These are phyloP conservation scores for Fusarium sp. DNA, from an alignment of 2,329 filamentous ascomycete species.

Conservation along the genomic window DNA sequence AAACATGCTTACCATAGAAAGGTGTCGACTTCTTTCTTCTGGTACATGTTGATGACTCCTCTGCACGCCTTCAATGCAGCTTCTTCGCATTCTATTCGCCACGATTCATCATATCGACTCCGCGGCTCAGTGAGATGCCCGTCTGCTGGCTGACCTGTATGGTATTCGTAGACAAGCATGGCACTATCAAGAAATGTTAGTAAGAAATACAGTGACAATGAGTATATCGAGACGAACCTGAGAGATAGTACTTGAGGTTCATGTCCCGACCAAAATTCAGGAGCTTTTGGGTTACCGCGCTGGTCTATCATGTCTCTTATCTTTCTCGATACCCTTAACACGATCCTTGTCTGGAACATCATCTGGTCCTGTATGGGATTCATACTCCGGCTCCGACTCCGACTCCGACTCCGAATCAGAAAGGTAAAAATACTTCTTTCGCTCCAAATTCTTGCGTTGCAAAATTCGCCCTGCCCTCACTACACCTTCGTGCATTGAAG, in stretches of 20 bases:
- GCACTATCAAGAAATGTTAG: neutral
- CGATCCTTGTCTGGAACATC: neutral
- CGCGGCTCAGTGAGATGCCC: accelerated
- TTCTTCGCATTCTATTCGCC: neutral
- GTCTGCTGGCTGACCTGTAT: neutral
- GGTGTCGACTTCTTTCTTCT: neutral
- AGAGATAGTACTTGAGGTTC: neutral
- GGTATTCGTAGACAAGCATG: neutral
- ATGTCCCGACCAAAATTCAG: neutral
- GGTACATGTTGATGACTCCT: neutral
- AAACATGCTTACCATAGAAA: neutral
- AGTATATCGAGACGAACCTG: neutral
- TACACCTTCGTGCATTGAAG: neutral
- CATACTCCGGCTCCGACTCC: neutral
- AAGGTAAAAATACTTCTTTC: neutral
- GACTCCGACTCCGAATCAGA: neutral
- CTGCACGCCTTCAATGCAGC: neutral
- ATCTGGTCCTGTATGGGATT: neutral
- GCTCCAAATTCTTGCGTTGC: neutral
- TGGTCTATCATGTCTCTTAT: neutral
- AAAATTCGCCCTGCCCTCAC: neutral
- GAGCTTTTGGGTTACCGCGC: neutral
- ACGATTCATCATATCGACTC: neutral
- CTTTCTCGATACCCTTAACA: neutral
- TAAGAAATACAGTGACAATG: accelerated